Evolutionary conservation across 2,329 filamentous ascomycete species (phyloP).

Genomic region (Colletotrichum filicis): DNA sequence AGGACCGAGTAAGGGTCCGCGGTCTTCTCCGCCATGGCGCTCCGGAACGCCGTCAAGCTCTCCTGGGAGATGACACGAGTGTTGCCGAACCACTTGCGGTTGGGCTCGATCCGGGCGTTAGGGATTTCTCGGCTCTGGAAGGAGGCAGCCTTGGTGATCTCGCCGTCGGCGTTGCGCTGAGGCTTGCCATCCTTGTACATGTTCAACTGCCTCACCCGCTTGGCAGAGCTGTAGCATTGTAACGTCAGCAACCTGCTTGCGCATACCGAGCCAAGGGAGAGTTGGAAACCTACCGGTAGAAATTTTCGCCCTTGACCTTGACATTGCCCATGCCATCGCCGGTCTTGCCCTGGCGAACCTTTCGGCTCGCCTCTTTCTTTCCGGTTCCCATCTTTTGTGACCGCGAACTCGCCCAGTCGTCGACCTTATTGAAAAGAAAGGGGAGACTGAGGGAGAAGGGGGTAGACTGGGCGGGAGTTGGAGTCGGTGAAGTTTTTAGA

Average conservation of each 20-base stretch:
- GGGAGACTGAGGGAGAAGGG: slow-evolving; percentile 1
- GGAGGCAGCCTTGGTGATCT: slow-evolving; percentile 84
- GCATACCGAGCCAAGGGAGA: background rate
- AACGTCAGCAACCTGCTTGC: background rate
- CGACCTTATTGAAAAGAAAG: slow-evolving; percentile 36
- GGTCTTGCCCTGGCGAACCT: slow-evolving; percentile 85
- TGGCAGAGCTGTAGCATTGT: slow-evolving; percentile 65
- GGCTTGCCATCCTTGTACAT: slow-evolving; percentile 91
- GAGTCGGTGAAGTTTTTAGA: slow-evolving; percentile 22
- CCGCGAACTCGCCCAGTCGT: slow-evolving; percentile 34
- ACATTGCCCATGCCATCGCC: slow-evolving; percentile 92
- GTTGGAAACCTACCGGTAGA: slow-evolving; percentile 75
- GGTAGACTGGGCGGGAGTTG: slow-evolving; percentile 27
- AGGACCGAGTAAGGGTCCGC: slow-evolving; percentile 93
- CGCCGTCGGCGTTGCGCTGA: slow-evolving; percentile 82
- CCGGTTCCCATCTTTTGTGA: slow-evolving; percentile 77
- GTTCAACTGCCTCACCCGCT: slow-evolving; percentile 89
- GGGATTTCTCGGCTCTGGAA: slow-evolving; percentile 88
- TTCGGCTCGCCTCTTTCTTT: slow-evolving; percentile 91
- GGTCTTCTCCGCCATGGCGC: slow-evolving; percentile 90
- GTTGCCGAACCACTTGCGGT: slow-evolving; percentile 98
- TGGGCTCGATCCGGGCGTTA: slow-evolving; percentile 89
- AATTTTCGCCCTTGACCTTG: slow-evolving; percentile 96
- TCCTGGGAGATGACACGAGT: slow-evolving; percentile 91
- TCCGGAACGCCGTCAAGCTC: slow-evolving; percentile 85